These are phyloP conservation scores for Asterophora parasitica DNA, from an alignment of 768 basidiomycete genomes.

Conservation along the genomic window DNA sequence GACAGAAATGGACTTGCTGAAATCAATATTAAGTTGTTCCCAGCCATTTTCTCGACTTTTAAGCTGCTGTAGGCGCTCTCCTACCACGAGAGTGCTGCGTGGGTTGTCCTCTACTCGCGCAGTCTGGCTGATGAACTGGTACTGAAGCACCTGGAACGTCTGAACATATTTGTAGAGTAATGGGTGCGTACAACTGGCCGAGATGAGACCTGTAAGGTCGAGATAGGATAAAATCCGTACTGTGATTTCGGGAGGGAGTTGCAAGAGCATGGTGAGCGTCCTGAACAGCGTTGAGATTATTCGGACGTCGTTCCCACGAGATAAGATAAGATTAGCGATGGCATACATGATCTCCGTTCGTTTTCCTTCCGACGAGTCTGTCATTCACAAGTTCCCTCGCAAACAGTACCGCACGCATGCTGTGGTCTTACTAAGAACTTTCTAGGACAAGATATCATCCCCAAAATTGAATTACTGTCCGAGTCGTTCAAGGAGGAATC, in stretches of 20 bases:
- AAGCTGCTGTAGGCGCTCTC: constrained; percentile 24
- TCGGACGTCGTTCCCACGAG: no score
- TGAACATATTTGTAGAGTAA: constrained; percentile 22
- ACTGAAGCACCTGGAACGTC: constrained; percentile 27
- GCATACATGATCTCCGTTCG: no score
- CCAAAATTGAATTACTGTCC: no score
- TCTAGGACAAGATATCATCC: no score
- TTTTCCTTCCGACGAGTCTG: no score
- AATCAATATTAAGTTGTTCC: constrained; percentile 22
- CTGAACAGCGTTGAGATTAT: no score
- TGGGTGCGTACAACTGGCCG: constrained; percentile 19
- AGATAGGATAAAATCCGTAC: constrained; percentile 25
- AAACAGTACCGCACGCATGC: no score
- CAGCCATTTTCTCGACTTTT: constrained; percentile 27
- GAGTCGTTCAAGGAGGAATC: no score
- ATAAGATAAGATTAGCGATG: no score
- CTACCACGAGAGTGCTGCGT: neutral
- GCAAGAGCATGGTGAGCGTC: constrained; percentile 11
- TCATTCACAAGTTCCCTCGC: no score
- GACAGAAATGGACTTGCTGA: constrained; percentile 22
- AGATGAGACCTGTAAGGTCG: constrained; percentile 19
- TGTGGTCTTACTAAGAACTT: no score
- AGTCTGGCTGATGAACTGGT: constrained; percentile 22
- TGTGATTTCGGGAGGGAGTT: constrained; percentile 29
- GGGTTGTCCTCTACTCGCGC: constrained; percentile 28